Evolutionary conservation across 441 rosid species (phyloP).

Genomic region (Populus tomentosa): DNA sequence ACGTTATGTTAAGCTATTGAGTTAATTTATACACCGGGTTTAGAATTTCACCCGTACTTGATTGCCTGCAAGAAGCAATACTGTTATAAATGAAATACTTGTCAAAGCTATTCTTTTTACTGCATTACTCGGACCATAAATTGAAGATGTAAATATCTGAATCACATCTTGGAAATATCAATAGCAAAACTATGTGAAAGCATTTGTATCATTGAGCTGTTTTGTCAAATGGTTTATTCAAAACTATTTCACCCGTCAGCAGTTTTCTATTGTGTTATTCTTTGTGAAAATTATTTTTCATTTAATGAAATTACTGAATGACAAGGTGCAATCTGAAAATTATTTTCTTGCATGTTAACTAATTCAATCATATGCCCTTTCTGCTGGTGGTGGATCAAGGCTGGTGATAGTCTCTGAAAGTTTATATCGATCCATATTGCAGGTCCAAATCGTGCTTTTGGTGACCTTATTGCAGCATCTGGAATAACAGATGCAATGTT

Average conservation of each 20-base stretch:
- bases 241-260: background rate
- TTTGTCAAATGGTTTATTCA: background rate
- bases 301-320: background rate
- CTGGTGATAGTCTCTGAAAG: background rate
- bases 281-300: background rate
- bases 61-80: background rate
- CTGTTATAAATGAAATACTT: background rate
- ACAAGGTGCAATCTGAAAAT: background rate
- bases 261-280: background rate
- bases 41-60: background rate
- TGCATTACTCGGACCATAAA: background rate
- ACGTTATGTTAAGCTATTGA: background rate
- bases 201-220: background rate
- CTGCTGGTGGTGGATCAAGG: background rate
- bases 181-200: background rate
- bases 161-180: background rate
- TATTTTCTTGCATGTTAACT: background rate
- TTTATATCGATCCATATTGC: conserved; percentile 17
- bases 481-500: conserved; percentile 93
- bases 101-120: background rate
- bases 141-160: conserved; percentile 1
- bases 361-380: background rate
- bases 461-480: conserved; percentile 85
- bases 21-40: background rate
- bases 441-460: conserved; percentile 94